Base-by-base conservation (phyloP, 441 rosid species). In the Raphanus hybrid region DNA sequence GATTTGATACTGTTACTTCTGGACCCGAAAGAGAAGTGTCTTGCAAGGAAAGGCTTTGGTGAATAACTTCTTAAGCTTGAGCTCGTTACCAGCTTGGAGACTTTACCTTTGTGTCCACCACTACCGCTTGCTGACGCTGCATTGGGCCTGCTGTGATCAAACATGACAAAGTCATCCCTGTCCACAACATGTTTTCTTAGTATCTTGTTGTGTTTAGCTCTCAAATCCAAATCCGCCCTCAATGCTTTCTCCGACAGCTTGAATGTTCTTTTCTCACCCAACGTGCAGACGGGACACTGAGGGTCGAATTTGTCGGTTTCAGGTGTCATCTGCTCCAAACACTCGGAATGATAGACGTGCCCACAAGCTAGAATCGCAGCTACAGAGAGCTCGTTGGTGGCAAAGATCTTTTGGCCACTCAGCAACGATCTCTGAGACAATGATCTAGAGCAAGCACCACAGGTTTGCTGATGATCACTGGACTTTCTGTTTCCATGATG, bases 271-370 rank as follows among this genome's bases (percentile, higher is more conserved):
- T 85, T 92, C 89, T 86, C 92, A 63, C 95, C 97, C 43, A 90
- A 78, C 9, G 89, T 90, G 78, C 98, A 94, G 69, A 94, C 52
- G 1, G 97, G 98, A 81, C 98, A 94, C 26, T 84, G 69, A 10
- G 98, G 97, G 73, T 94, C 97, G 67, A 88, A 92, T 81, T 91
- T 92, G 78, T 83, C 78, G 41, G 80, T 76, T 74, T 92, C 97
- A 34, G 91, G 86, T 2, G 97, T 94, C 89, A 92, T 78, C 45
- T 81, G 86, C 78, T 94, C 98, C 85, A 94, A 85, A 88, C 98
- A 94, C 50, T 94, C 98, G 7, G 95, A 93, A 76, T 92, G 97
- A 82, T 89, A 92, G 75, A 80, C 89, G 75, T 94, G 98, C 6
- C 97, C 97, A 52, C 97, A 94, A 18, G 73, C 81, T 76, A 94